Percentiles rank a stretch among this genome's conserved stretches.
Conservation (phyloP, 2,329 filamentous ascomycete species). For the Pseudogymnoascus sp. region DNA sequence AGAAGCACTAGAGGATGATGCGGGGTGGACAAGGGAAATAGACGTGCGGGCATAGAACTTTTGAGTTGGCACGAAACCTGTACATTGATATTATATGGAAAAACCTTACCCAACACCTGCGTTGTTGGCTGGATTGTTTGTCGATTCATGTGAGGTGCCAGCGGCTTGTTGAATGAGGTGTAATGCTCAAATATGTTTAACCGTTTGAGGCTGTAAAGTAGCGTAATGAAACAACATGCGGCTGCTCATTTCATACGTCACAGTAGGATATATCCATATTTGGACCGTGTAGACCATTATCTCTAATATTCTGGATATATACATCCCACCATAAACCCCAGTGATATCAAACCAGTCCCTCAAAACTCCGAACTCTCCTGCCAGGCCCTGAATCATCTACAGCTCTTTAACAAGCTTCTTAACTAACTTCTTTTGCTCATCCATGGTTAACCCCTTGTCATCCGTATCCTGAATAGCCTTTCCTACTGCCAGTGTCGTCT, state of each 20-base stretch:
- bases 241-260: neutral
- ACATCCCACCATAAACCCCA: neutral
- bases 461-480: slow-evolving; percentile 74
- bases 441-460: slow-evolving; percentile 52
- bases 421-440: slow-evolving; percentile 65
- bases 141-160: neutral
- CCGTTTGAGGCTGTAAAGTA: neutral
- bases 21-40: neutral
- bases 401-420: slow-evolving; percentile 51
- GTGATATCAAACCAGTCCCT: neutral
- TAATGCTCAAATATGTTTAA: neutral
- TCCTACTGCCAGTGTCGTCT: slow-evolving; percentile 70
- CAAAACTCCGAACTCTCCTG: neutral
- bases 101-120: neutral
- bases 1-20: slow-evolving; percentile 24
- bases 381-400: slow-evolving; percentile 1
- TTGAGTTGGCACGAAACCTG: slow-evolving; percentile 6
- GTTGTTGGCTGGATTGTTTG: neutral
- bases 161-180: neutral
- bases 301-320: neutral
- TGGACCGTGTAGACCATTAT: neutral
- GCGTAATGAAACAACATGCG: neutral
- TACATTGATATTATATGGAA: slow-evolving; percentile 8
- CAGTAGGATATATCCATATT: neutral
- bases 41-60: slow-evolving; percentile 3